Conservation (phyloP, 169 alveolate species). For the Plasmodium ovale region DNA sequence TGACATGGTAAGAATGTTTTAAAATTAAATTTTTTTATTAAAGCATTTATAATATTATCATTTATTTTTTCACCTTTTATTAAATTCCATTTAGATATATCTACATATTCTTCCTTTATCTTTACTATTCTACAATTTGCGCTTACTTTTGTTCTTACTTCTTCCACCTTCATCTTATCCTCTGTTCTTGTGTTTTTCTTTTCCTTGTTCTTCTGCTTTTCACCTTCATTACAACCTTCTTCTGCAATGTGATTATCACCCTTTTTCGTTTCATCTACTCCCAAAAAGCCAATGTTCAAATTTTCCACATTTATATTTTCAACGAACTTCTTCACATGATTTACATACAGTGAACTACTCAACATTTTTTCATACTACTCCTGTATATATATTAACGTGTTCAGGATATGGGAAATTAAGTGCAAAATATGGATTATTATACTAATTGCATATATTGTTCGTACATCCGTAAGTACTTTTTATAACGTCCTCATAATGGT, state of each 20-base stretch:
- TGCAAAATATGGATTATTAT: too few species aligned
- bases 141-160: slow-evolving; percentile 24
- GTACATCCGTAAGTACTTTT: too few species aligned
- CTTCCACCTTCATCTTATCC: slow-evolving; percentile 28
- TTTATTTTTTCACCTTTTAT: slow-evolving; percentile 39
- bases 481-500: too few species aligned
- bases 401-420: too few species aligned
- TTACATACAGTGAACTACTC: background rate
- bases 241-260: background rate
- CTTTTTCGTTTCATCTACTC: background rate
- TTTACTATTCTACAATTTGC: slow-evolving; percentile 65
- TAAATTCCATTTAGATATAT: slow-evolving; percentile 42
- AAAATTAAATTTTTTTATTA: slow-evolving; percentile 45
- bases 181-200: background rate
- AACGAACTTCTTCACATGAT: background rate
- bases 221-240: background rate
- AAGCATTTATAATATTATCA: slow-evolving; percentile 33
- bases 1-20: slow-evolving; percentile 64
- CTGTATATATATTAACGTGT: too few species aligned
- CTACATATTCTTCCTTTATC: slow-evolving; percentile 58
- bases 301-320: background rate
- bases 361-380: too few species aligned
- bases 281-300: background rate
- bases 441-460: too few species aligned
- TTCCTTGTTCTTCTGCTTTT: background rate